Percentiles rank a stretch among this genome's conserved stretches.
Conservation (phyloP, 2,329 filamentous ascomycete genomes). For the Monosporascus cannonballus region DNA sequence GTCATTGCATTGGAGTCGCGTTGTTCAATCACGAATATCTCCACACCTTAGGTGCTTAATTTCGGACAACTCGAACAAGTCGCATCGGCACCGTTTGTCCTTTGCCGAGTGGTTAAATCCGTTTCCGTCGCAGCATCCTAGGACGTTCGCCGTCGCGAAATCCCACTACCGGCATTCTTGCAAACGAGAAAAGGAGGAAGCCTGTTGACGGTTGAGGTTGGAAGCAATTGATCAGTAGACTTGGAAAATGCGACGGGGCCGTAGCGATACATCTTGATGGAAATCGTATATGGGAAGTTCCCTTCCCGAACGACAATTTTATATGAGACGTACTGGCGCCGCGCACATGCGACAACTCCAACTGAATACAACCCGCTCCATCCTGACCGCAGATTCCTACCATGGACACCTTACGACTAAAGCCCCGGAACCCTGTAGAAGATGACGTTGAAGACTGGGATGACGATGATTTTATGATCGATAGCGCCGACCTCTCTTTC, state of each 20-base stretch:
- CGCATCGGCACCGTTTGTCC: not conserved
- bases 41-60: too few relatives aligned
- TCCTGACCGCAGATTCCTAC: constrained; percentile 14
- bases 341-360: not conserved
- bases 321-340: not conserved
- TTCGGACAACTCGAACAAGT: not conserved
- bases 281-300: not conserved
- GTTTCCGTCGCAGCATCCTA: not conserved
- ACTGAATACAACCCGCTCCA: not conserved
- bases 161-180: not conserved
- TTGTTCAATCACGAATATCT: not conserved
- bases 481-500: constrained; percentile 59
- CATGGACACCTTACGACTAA: constrained; percentile 52
- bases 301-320: not conserved
- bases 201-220: not conserved
- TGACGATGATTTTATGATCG: constrained; percentile 68
- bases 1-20: not conserved
- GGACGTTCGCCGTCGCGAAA: not conserved
- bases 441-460: constrained; percentile 72
- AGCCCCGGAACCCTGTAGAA: constrained; percentile 47
- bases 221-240: not conserved
- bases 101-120: not conserved
- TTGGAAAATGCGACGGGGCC: not conserved
- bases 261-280: not conserved
- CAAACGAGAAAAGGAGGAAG: too few relatives aligned